These are phyloP conservation scores for Vanilla planifolia DNA, from an alignment of 106 monocot species.

Conservation along the genomic window DNA sequence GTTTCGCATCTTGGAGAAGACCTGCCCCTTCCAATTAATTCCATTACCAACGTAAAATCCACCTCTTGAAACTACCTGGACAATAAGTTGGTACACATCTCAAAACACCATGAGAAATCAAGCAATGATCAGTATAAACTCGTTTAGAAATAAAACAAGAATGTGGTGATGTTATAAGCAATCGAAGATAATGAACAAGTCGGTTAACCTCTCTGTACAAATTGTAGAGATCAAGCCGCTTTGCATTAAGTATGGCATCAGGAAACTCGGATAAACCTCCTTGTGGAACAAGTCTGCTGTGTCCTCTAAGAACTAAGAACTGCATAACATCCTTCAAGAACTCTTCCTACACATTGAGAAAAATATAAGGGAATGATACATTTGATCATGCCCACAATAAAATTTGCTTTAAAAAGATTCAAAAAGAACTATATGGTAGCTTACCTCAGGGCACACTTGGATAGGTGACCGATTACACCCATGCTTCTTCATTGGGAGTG, in stretches of 20 bases:
- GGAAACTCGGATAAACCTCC: slow-evolving; percentile 88
- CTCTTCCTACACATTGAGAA: slow-evolving; percentile 78
- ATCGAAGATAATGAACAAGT: not conserved
- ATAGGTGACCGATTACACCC: slow-evolving; percentile 59
- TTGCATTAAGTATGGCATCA: slow-evolving; percentile 88
- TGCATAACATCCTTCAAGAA: slow-evolving; percentile 89
- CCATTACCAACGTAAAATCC: slow-evolving; percentile 96
- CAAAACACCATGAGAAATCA: not conserved
- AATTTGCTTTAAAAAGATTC: not conserved
- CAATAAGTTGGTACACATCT: not conserved
- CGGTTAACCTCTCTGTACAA: slow-evolving; percentile 86
- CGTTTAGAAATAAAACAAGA: slow-evolving; percentile 1
- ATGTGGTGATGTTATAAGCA: not conserved
- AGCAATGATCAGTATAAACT: not conserved
- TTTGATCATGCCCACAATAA: not conserved
- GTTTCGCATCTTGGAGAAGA: slow-evolving; percentile 95
- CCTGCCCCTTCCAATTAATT: slow-evolving; percentile 97
- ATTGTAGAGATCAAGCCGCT: slow-evolving; percentile 80
- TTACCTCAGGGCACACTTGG: slow-evolving; percentile 74
- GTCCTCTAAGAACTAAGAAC: slow-evolving; percentile 65
- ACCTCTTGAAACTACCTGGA: slow-evolving; percentile 90
- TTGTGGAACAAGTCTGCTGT: slow-evolving; percentile 71
- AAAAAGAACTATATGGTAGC: not conserved
- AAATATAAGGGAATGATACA: not conserved
- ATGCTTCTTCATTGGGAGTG: slow-evolving; percentile 88